Conservation (phyloP, 768 basidiomycete genomes). For the Mycena polygramma region DNA sequence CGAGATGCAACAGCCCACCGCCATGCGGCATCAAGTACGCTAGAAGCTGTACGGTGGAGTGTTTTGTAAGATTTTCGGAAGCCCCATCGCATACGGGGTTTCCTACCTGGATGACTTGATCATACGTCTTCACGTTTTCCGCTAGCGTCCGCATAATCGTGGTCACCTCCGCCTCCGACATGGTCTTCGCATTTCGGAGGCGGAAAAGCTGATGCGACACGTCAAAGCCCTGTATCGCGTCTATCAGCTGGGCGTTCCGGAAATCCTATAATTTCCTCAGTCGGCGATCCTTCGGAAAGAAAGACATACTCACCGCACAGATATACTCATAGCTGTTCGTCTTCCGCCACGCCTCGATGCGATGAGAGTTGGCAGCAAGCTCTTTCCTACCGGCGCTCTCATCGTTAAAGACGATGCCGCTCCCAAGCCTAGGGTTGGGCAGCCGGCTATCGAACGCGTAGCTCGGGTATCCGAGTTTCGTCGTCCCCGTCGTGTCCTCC, state of each 20-base stretch:
- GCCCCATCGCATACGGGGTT: neutral
- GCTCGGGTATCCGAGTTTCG: slow-evolving; percentile 81
- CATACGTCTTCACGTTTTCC: slow-evolving; percentile 81
- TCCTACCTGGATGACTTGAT: slow-evolving; percentile 89
- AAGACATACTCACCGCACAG: slow-evolving; percentile 63
- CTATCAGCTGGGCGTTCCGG: slow-evolving; percentile 61
- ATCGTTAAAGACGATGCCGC: slow-evolving; percentile 84
- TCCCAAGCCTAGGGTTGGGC: slow-evolving; percentile 73
- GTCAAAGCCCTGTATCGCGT: slow-evolving; percentile 85
- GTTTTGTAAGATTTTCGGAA: neutral
- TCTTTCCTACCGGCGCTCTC: slow-evolving; percentile 77
- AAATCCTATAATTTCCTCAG: slow-evolving; percentile 69
- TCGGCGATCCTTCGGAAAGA: slow-evolving; percentile 14
- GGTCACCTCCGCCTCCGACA: slow-evolving; percentile 81
- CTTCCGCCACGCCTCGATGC: slow-evolving; percentile 94
- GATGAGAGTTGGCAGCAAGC: slow-evolving; percentile 78
- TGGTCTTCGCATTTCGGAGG: slow-evolving; percentile 77
- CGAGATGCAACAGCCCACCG: slow-evolving; percentile 88
- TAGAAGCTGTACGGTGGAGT: slow-evolving; percentile 70
- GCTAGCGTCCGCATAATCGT: slow-evolving; percentile 82
- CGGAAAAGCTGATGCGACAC: slow-evolving; percentile 88
- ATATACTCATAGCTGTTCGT: slow-evolving; percentile 85
- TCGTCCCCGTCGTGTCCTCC: slow-evolving; percentile 82
- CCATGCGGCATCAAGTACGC: slow-evolving; percentile 79
- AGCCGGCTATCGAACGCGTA: slow-evolving; percentile 61